Evolutionary conservation across 140 eudicot species (phyloP).

Genomic region (Oenanthe javanica): DNA sequence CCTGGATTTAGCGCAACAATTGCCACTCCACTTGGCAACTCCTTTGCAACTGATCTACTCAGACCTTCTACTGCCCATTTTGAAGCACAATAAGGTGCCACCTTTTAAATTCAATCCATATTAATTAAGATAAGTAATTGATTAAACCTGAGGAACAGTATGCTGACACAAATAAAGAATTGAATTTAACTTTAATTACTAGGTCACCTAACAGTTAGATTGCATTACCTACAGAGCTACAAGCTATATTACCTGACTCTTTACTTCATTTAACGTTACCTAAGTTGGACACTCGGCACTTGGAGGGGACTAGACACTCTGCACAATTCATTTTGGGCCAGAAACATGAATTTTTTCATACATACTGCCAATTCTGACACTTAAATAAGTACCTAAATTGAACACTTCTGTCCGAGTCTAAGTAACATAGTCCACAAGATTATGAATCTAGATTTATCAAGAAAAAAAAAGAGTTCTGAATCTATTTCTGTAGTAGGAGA

Average conservation of each 20-base stretch:
- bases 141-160: neutral
- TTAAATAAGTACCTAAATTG: neutral
- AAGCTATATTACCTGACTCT: neutral
- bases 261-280: neutral
- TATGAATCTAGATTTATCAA: constrained; percentile 5
- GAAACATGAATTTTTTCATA: neutral
- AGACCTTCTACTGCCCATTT: constrained; percentile 98
- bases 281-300: neutral
- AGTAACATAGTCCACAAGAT: neutral
- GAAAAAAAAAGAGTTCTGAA: neutral
- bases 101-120: constrained; percentile 33
- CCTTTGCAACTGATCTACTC: constrained; percentile 80
- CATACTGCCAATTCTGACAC: neutral
- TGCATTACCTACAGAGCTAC: neutral
- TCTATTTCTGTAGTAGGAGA: neutral
- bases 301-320: no score
- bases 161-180: neutral
- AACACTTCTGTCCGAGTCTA: neutral
- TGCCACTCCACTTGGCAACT: constrained; percentile 84
- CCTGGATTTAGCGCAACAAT: constrained; percentile 87
- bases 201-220: neutral
- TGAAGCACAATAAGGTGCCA: constrained; percentile 97
- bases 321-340: neutral
- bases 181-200: neutral
- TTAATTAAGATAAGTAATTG: neutral